Conservation (phyloP, 1,284 basidiomycete genomes). For the Wallemia mellicola region DNA sequence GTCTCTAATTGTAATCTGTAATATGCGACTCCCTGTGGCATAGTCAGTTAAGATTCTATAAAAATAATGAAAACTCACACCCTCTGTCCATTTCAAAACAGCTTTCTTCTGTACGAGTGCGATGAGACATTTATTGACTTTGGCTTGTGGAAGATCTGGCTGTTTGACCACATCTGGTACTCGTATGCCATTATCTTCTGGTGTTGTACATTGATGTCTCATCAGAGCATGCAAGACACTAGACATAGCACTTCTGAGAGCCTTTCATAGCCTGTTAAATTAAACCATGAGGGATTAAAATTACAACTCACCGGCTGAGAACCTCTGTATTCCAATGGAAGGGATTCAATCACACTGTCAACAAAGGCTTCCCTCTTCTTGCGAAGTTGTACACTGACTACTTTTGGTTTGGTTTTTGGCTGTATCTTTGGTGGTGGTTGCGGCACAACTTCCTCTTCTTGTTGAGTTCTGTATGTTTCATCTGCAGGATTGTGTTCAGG, state of each 20-base stretch:
- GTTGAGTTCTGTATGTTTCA: neutral
- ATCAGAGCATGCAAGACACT: neutral
- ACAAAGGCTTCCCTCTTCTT: neutral
- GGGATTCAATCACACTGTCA: neutral
- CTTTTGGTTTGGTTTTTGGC: neutral
- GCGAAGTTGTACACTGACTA: neutral
- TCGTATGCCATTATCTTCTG: neutral
- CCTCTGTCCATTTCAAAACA: slow-evolving; percentile 28
- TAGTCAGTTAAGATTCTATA: neutral
- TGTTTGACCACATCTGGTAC: slow-evolving; percentile 47
- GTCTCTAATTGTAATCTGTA: neutral
- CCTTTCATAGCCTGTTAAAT: neutral
- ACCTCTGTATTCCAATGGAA: neutral
- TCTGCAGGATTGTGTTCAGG: neutral
- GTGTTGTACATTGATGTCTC: neutral
- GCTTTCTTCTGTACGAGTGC: slow-evolving; percentile 65
- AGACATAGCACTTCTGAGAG: neutral
- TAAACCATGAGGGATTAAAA: neutral
- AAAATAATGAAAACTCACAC: slow-evolving; percentile 12
- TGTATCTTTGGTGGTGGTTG: neutral
- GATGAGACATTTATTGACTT: slow-evolving; percentile 75
- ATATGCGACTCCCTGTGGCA: neutral
- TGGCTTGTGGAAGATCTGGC: slow-evolving; percentile 55
- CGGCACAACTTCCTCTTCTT: neutral
- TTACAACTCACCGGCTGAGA: neutral